Base-by-base conservation (phyloP, 352 stramenopile genomes). In the Blastocystis sp. region DNA sequence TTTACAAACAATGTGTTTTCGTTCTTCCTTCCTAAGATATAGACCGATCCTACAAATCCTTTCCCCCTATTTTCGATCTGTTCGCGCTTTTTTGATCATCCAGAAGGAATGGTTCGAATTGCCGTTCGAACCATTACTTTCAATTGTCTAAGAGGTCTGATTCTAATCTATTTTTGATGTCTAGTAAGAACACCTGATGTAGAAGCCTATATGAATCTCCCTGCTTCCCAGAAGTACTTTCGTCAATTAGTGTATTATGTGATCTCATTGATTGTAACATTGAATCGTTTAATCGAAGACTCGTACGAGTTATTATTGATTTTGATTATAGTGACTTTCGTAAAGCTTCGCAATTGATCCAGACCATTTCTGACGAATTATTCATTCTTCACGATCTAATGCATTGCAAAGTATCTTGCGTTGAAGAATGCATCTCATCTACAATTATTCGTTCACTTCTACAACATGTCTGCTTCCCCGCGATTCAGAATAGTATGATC, bases 111-210 rank as follows among this genome's bases (percentile, higher is more conserved):
- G 90, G 79, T 91, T 6, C 87, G 87, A 51, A 91, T 87, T 17
- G 87, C 90, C 22, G 88, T 90, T 30, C 78, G 90, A 27, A 91
- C 90, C 19, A 91, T 91, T 44, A 90, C 70, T 13, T 84, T 91
- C 30, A 91, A 91, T 48, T 84, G 73, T 68, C 48, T 84, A 11
- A 53, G 33, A 40, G 73, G 73, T 84, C 2, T 51, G 70, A 35
- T 27, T 44, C 33, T 9, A 0, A 13, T 44, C 33, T 17, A 7
- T 27, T 51, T 1, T 44, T 51, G 0, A 33, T 22, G 0, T 24
- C 11, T 84, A 84, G 73, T 84, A 1, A 64, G 68, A n/a, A 48
- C 35, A n/a, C 22, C 44, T 17, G 30, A 76, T 44, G 27, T 42
- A 48, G 33, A 68, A 13, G 11, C 42, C n/a, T 84, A 30, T 33